Evolutionary conservation across 2,329 filamentous ascomycete genomes (phyloP), one percentile per base, ranked within the genome.

Genomic region (Orbilia javanica): DNA sequence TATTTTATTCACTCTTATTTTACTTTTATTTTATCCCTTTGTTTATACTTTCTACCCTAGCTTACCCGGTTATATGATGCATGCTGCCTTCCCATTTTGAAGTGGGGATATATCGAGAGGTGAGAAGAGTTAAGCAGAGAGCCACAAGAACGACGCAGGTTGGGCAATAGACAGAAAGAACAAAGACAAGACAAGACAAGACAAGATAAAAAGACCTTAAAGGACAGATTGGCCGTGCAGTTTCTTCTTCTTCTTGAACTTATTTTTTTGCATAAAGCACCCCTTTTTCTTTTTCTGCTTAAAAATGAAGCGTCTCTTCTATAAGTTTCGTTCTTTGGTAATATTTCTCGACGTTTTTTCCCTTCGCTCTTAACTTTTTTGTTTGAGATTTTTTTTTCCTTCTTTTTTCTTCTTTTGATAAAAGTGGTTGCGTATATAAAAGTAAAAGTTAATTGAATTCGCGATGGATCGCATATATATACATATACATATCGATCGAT

Each of bases 141-240:
- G n/a, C n/a, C 57, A 60, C 50, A 66, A 22, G 20, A 68, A 55
- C 29, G n/a, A n/a, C n/a, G n/a, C n/a, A n/a, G 72, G 72, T 71
- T 68, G 67, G 64, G 74, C 70, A 74, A 74, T 62, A 67, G 57
- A 69, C 46, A 52, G 65, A 69, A 66, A 44, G 39, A 44, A n/a
- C n/a, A n/a, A 36, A 74, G 63, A 63, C 68, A 2, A 13, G 15
- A 44, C n/a, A n/a, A n/a, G n/a, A n/a, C n/a, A n/a, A n/a, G n/a
- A n/a, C n/a, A n/a, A n/a, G n/a, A n/a, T n/a, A n/a, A n/a, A n/a
- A n/a, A n/a, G n/a, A n/a, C n/a, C n/a, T n/a, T n/a, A 2, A 39
- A 15, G 48, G 39, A 60, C 73, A 50, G 46, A 50, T 50, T 50
- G 46, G 10, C 46, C 46, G 15, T 27, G 15, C 55, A 48, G 65